These are phyloP conservation scores for Mollisiaceae sp. DNA, from an alignment of 2,329 filamentous ascomycete genomes.

Conservation along the genomic window DNA sequence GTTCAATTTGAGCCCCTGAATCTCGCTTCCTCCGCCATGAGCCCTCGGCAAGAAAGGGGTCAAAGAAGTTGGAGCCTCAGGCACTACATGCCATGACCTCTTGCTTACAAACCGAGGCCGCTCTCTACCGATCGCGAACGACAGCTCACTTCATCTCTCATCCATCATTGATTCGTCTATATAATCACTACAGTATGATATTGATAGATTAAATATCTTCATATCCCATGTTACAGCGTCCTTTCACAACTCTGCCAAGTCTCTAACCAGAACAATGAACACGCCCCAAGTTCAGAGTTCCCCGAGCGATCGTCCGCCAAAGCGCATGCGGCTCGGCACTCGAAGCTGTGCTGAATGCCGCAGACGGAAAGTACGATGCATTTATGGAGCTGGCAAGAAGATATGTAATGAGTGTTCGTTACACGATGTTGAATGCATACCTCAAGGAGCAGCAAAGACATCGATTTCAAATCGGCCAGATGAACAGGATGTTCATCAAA, in stretches of 20 bases:
- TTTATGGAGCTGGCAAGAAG: conserved; percentile 46
- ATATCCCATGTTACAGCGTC: background rate
- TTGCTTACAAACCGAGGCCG: too few species aligned
- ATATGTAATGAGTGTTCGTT: conserved; percentile 52
- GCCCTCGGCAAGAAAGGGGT: too few species aligned
- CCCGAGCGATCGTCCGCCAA: conserved; percentile 24
- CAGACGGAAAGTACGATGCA: conserved; percentile 55
- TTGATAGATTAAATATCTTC: too few species aligned
- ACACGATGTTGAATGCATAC: conserved; percentile 50
- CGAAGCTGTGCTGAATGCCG: conserved; percentile 50
- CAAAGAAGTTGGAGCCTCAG: too few species aligned
- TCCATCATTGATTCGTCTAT: too few species aligned
- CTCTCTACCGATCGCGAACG: too few species aligned
- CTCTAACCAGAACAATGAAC: conserved; percentile 11
- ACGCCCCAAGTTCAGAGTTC: conserved; percentile 10
- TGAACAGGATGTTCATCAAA: conserved; percentile 20
- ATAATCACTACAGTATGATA: too few species aligned
- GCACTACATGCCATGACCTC: too few species aligned
- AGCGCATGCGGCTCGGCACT: conserved; percentile 43
- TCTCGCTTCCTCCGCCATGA: too few species aligned
- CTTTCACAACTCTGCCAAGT: background rate
- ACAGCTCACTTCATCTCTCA: too few species aligned
- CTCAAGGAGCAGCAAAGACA: conserved; percentile 44
- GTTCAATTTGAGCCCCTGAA: too few species aligned
- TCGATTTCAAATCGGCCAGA: background rate